phyloP scores from a whole-genome alignment of 306 rosid genomes.

The barrel medic (Medicago truncatula) region DNA sequence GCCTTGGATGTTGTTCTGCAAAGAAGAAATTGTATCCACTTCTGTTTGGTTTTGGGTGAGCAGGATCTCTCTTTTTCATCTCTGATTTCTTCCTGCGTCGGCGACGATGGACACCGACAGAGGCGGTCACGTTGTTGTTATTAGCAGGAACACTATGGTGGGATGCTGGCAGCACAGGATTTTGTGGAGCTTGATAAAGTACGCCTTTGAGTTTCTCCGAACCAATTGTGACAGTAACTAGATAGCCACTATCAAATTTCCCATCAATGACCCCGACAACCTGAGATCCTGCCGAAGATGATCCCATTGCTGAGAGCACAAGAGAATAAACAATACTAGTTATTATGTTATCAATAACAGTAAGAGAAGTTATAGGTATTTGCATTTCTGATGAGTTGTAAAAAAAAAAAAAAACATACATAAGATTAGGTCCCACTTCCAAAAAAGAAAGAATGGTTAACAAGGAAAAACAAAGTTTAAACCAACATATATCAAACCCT shows the following conservation, averaged over 20 bases:
- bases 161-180: slow-evolving; percentile 33
- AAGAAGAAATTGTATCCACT: slow-evolving; percentile 97
- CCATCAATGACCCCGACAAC: slow-evolving; percentile 89
- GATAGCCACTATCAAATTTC: slow-evolving; percentile 89
- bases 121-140: slow-evolving; percentile 45
- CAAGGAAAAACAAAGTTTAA: not conserved
- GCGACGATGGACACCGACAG: slow-evolving; percentile 61
- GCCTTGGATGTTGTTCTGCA: slow-evolving; percentile 89
- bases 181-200: slow-evolving; percentile 68
- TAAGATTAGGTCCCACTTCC: not conserved
- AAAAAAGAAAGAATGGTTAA: not conserved
- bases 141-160: slow-evolving; percentile 37
- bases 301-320: slow-evolving; percentile 44
- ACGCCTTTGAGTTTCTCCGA: slow-evolving; percentile 81
- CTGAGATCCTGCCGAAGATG: slow-evolving; percentile 48
- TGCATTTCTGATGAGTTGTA: not conserved
- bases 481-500: not conserved
- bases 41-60: slow-evolving; percentile 92
- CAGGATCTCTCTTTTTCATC: slow-evolving; percentile 85
- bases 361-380: not conserved
- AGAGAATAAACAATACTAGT: slow-evolving; percentile 1
- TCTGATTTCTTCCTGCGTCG: slow-evolving; percentile 88
- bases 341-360: slow-evolving; percentile 10
- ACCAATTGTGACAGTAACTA: slow-evolving; percentile 80
- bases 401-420: not conserved